Evolutionary conservation across 148 eudicot species (phyloP).

Genomic region (Salicornia ramosissima): DNA sequence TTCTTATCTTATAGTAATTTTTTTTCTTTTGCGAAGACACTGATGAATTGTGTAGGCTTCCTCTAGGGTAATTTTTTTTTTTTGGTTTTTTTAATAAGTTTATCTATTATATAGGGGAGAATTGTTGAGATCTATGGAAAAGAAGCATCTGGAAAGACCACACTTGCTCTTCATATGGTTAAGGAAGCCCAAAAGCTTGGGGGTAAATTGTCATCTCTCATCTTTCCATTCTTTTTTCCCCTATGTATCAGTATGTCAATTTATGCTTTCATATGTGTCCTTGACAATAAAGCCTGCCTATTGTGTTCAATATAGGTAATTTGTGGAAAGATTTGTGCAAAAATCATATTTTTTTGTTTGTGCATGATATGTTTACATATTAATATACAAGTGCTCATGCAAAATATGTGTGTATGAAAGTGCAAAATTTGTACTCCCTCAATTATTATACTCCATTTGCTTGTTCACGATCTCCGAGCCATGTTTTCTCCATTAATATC

Average conservation of each 20-base stretch:
- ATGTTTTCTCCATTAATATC: too few relatives aligned
- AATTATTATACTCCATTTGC: too few relatives aligned
- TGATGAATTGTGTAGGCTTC: not conserved
- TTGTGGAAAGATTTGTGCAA: too few relatives aligned
- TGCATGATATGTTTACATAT: too few relatives aligned
- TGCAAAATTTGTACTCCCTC: too few relatives aligned
- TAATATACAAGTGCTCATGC: too few relatives aligned
- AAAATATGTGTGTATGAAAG: too few relatives aligned
- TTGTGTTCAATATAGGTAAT: not conserved
- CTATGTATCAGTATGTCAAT: not conserved
- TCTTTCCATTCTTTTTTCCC: not conserved
- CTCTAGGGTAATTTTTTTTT: too few relatives aligned
- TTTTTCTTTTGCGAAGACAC: not conserved
- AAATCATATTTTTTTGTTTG: too few relatives aligned
- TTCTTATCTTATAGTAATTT: not conserved
- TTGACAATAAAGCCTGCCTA: not conserved
- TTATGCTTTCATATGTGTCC: not conserved
- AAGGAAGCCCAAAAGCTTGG: constrained; percentile 97
- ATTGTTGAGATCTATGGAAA: constrained; percentile 91
- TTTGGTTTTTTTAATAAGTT: not conserved
- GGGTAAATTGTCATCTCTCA: constrained; percentile 40
- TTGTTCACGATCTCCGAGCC: too few relatives aligned
- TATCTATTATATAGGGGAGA: constrained; percentile 60
- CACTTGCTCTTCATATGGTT: constrained; percentile 83
- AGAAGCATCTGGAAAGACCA: constrained; percentile 98